Evolutionary conservation across 768 basidiomycete species (phyloP).

Genomic region (Obba rivulosa): DNA sequence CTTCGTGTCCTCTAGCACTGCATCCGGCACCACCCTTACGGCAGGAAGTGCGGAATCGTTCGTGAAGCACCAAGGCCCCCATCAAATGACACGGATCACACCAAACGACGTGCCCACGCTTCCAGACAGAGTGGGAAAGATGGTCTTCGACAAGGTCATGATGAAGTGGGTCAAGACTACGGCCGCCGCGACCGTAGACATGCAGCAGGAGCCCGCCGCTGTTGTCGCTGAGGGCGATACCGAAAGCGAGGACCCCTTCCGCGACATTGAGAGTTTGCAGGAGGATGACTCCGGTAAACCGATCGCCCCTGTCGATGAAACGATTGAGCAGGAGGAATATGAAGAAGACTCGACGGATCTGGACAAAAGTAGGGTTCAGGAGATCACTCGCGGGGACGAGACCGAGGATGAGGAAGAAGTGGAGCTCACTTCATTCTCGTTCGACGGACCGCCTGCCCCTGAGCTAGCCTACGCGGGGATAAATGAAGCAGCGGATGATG

Average conservation of each 20-base stretch:
- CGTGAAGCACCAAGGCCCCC: conserved; percentile 76
- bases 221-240: conserved; percentile 33
- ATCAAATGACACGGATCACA: conserved; percentile 74
- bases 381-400: conserved; percentile 36
- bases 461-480: conserved; percentile 49
- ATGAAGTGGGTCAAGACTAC: conserved; percentile 83
- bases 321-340: conserved; percentile 4
- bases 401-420: conserved; percentile 61
- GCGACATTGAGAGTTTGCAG: conserved; percentile 81
- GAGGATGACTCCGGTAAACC: conserved; percentile 28
- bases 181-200: conserved; percentile 27
- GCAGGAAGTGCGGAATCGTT: conserved; percentile 74
- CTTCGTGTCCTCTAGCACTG: conserved; percentile 86
- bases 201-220: conserved; percentile 23
- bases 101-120: conserved; percentile 71
- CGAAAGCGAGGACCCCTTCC: conserved; percentile 84
- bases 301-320: neutral
- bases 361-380: conserved; percentile 38
- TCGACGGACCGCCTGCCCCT: conserved; percentile 49
- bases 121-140: conserved; percentile 77
- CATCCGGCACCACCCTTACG: conserved; percentile 68
- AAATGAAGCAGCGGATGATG: conserved; percentile 31
- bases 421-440: conserved; percentile 66
- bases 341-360: conserved; percentile 8
- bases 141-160: conserved; percentile 79